Conservation (phyloP, 768 basidiomycete species). For the Filobasidium wieringae region DNA sequence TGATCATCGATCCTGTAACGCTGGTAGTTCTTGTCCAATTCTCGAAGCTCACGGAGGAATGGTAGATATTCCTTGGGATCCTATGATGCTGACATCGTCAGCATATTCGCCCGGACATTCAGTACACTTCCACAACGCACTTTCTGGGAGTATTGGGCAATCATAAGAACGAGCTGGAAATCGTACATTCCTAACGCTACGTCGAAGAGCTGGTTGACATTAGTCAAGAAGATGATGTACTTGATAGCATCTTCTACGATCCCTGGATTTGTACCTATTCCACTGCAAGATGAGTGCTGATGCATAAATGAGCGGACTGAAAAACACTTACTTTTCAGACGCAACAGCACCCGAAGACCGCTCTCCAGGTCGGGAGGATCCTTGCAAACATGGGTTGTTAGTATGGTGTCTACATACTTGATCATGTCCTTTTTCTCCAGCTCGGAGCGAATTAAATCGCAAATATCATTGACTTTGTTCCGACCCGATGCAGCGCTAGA, state of each 20-base stretch:
- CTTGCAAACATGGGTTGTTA: conserved; percentile 88
- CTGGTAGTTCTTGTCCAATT: conserved; percentile 69
- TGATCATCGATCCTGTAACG: conserved; percentile 87
- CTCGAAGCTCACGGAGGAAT: conserved; percentile 79
- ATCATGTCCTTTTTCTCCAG: conserved; percentile 58
- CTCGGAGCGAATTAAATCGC: conserved; percentile 61
- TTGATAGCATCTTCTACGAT: conserved; percentile 93
- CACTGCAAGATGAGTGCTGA: not conserved
- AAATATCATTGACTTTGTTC: conserved; percentile 53
- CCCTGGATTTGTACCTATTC: conserved; percentile 51
- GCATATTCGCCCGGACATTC: not conserved
- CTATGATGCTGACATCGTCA: conserved; percentile 41
- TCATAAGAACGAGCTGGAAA: conserved; percentile 85
- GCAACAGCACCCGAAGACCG: conserved; percentile 61
- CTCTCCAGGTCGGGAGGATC: conserved; percentile 81
- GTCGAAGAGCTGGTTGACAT: conserved; percentile 81
- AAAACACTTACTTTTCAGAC: conserved; percentile 54
- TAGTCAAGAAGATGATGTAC: conserved; percentile 94
- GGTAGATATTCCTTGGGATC: conserved; percentile 97
- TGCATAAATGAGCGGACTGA: not conserved
- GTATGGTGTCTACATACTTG: conserved; percentile 76
- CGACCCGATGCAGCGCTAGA: not conserved
- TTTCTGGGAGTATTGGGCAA: conserved; percentile 95
- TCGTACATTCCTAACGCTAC: conserved; percentile 98
- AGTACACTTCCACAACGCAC: conserved; percentile 40